A percentile compares a stretch with the other conserved stretches of the same genome.
Conservation (phyloP, 805 yeast species). For the Cyberlindnera lachancei region DNA sequence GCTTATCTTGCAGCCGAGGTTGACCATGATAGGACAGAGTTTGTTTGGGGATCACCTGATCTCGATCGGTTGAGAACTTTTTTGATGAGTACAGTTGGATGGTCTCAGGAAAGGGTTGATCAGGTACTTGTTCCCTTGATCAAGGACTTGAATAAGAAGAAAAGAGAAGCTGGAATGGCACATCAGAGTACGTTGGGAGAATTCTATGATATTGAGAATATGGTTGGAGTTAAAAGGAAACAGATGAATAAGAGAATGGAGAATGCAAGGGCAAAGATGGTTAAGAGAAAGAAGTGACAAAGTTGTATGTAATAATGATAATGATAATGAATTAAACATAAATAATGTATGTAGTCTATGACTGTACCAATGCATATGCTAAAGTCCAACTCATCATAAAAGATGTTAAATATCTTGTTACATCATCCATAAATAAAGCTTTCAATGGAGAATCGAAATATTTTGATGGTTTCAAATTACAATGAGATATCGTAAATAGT, state of each 20-base stretch:
- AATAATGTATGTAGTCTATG: slow-evolving; percentile 1
- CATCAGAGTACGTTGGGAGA: slow-evolving; percentile 60
- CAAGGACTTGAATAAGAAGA: slow-evolving; percentile 62
- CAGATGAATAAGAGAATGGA: slow-evolving; percentile 55
- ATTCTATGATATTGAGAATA: slow-evolving; percentile 56
- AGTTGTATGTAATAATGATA: not conserved
- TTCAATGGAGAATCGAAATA: slow-evolving; percentile 13
- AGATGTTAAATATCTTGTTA: slow-evolving; percentile 15
- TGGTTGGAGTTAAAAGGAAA: slow-evolving; percentile 28
- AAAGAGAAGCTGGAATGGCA: slow-evolving; percentile 40
- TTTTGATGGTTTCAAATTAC: slow-evolving; percentile 3
- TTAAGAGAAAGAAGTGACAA: not conserved
- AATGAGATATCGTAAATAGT: slow-evolving; percentile 6
- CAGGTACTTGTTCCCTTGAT: slow-evolving; percentile 83
- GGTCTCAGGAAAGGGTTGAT: slow-evolving; percentile 72
- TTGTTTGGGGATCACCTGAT: slow-evolving; percentile 89
- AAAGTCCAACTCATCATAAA: slow-evolving; percentile 21
- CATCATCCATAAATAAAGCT: slow-evolving; percentile 8
- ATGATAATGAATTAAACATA: not conserved
- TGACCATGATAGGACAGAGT: slow-evolving; percentile 68
- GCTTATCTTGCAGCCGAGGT: slow-evolving; percentile 82
- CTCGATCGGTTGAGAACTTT: slow-evolving; percentile 69
- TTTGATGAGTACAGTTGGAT: slow-evolving; percentile 64
- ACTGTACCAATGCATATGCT: slow-evolving; percentile 21
- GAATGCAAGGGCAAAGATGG: slow-evolving; percentile 32